Evolutionary conservation across 768 basidiomycete genomes (phyloP).

Genomic region (Calvatia gigantea): DNA sequence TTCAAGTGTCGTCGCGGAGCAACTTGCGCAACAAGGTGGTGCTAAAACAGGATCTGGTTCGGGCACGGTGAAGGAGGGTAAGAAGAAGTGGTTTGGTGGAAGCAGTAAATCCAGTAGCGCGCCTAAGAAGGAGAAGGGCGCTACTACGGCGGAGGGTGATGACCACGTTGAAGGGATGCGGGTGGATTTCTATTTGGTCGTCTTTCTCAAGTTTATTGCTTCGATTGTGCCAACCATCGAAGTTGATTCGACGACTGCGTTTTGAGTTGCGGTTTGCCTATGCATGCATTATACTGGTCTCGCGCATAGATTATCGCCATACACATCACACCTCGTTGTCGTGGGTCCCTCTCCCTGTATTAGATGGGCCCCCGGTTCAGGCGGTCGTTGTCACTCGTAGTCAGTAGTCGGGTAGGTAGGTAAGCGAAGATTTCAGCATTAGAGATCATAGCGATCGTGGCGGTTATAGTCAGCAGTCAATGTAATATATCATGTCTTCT

Average conservation of each 20-base stretch:
- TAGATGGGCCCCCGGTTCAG: too few species aligned
- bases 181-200: constrained; percentile 97
- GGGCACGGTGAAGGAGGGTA: constrained; percentile 43
- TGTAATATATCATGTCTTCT: too few species aligned
- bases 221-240: constrained; percentile 99
- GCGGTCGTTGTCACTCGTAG: background rate
- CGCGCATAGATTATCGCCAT: background rate
- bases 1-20: constrained; percentile 77
- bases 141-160: constrained; percentile 38
- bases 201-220: constrained; percentile 99
- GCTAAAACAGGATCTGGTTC: constrained; percentile 23
- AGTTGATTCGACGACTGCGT: constrained; percentile 87
- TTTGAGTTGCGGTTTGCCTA: constrained; percentile 26
- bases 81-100: constrained; percentile 82
- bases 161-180: constrained; percentile 87
- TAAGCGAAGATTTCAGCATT: too few species aligned
- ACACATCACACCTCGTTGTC: background rate
- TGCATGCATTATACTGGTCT: constrained; percentile 8
- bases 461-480: too few species aligned
- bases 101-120: constrained; percentile 1
- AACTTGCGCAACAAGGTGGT: constrained; percentile 59
- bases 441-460: too few species aligned
- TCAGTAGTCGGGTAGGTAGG: background rate
- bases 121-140: constrained; percentile 7
- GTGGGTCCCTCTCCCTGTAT: background rate